These are phyloP conservation scores for Chrysophaeum taylorii DNA, from an alignment of 352 stramenopile genomes.

Conservation along the genomic window DNA sequence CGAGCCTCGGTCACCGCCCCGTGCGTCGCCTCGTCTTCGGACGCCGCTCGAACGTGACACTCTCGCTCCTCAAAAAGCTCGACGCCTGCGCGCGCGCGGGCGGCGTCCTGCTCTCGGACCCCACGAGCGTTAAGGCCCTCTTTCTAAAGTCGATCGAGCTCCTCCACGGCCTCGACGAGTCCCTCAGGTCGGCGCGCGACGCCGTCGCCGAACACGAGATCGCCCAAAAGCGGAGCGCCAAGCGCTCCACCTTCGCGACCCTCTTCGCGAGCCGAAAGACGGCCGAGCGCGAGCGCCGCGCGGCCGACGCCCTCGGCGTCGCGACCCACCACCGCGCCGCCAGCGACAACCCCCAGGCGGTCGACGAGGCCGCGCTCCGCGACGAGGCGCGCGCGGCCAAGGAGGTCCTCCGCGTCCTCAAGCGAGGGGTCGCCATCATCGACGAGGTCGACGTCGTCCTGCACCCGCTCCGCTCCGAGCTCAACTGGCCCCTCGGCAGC, in stretches of 20 bases:
- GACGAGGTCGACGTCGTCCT: conserved; percentile 81
- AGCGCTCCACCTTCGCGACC: neutral
- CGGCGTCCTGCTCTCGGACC: conserved; percentile 94
- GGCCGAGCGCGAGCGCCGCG: neutral
- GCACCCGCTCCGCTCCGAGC: conserved; percentile 70
- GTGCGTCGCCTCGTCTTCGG: conserved; percentile 99
- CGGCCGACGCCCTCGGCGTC: neutral
- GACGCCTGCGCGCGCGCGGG: conserved; percentile 69
- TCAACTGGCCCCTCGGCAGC: conserved; percentile 79
- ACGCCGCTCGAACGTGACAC: conserved; percentile 74
- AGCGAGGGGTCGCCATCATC: conserved; percentile 66
- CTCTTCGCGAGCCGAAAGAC: neutral
- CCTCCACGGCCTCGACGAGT: conserved; percentile 63
- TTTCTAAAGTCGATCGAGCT: conserved; percentile 93
- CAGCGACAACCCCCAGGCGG: neutral
- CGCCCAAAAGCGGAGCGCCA: neutral
- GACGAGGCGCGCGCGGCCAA: conserved; percentile 28
- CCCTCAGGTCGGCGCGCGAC: neutral
- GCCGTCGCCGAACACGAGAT: neutral
- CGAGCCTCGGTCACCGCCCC: conserved; percentile 23
- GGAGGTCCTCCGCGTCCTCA: neutral
- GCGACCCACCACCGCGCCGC: neutral
- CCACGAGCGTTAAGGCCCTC: conserved; percentile 97
- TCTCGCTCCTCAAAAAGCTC: conserved; percentile 69
- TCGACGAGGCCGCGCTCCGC: conserved; percentile 20